Conservation (phyloP, 805 yeast species). For the Yarrowia keelungensis region DNA sequence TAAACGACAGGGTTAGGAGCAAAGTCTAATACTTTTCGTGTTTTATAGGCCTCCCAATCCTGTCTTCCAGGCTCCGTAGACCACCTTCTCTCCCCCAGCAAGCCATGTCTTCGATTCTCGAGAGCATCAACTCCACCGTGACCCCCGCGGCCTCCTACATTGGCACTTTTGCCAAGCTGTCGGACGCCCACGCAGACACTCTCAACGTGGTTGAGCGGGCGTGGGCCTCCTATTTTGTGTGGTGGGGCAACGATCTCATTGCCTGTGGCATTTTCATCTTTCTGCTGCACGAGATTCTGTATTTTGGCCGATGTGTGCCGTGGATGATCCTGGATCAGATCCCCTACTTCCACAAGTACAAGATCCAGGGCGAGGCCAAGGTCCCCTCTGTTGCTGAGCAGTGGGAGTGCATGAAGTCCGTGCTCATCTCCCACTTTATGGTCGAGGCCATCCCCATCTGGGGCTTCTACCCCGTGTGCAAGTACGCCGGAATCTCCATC, state of each 20-base stretch:
- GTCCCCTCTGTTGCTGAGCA: conserved; percentile 83
- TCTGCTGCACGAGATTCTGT: conserved; percentile 81
- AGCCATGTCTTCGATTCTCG: conserved; percentile 23
- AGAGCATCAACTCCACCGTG: conserved; percentile 37
- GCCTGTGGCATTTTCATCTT: conserved; percentile 92
- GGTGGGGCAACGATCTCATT: conserved; percentile 82
- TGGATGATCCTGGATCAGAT: conserved; percentile 88
- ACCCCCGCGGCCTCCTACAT: conserved; percentile 31
- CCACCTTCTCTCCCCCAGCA: neutral
- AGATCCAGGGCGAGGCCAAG: conserved; percentile 81
- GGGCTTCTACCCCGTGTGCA: conserved; percentile 94
- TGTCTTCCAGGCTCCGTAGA: too few relatives aligned
- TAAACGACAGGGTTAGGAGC: conserved; percentile 35
- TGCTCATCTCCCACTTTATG: conserved; percentile 82
- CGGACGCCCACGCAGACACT: conserved; percentile 28
- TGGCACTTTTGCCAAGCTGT: conserved; percentile 29
- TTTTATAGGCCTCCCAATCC: neutral
- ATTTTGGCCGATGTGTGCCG: conserved; percentile 91
- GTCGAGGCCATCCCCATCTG: conserved; percentile 97
- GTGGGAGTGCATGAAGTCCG: conserved; percentile 89
- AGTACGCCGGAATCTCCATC: conserved; percentile 75
- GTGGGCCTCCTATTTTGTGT: conserved; percentile 91
- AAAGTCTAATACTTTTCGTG: conserved; percentile 7
- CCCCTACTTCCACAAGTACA: conserved; percentile 84
- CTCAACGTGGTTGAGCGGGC: conserved; percentile 60